These are phyloP conservation scores for Colletotrichum coccodes DNA, from an alignment of 2,329 filamentous ascomycete genomes.

Conservation along the genomic window DNA sequence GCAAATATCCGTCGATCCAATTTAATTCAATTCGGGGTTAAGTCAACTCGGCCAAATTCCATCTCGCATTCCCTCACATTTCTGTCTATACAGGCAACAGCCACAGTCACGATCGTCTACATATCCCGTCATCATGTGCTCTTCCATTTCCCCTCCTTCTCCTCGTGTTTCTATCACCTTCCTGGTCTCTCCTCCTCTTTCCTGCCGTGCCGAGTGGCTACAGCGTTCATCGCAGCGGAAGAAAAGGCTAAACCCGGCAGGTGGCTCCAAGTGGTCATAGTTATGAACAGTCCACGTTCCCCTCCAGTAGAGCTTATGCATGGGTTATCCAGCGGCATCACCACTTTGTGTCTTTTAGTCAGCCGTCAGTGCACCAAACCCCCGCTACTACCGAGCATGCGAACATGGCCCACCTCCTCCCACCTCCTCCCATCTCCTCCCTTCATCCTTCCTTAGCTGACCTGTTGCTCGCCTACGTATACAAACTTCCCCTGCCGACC, in stretches of 20 bases:
- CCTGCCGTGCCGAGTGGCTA: neutral
- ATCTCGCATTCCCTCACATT: neutral
- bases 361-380: neutral
- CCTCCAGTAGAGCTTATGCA: neutral
- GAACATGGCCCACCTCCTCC: neutral
- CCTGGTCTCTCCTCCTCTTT: neutral
- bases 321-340: neutral
- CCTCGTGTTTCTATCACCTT: neutral
- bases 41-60: neutral
- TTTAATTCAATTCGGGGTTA: neutral
- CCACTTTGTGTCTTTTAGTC: neutral
- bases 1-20: neutral
- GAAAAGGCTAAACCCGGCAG: neutral
- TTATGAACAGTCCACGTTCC: slow-evolving; percentile 11
- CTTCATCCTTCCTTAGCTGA: neutral
- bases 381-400: neutral
- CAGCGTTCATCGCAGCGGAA: slow-evolving; percentile 6
- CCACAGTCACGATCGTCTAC: neutral
- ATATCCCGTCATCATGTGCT: neutral
- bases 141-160: neutral
- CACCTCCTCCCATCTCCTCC: neutral
- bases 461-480: slow-evolving; percentile 5
- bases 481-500: neutral
- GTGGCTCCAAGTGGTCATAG: slow-evolving; percentile 11
- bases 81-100: neutral